Evolutionary conservation across 2,329 filamentous ascomycete species (phyloP).

Genomic region (Thermothelomyces thermophilus): DNA sequence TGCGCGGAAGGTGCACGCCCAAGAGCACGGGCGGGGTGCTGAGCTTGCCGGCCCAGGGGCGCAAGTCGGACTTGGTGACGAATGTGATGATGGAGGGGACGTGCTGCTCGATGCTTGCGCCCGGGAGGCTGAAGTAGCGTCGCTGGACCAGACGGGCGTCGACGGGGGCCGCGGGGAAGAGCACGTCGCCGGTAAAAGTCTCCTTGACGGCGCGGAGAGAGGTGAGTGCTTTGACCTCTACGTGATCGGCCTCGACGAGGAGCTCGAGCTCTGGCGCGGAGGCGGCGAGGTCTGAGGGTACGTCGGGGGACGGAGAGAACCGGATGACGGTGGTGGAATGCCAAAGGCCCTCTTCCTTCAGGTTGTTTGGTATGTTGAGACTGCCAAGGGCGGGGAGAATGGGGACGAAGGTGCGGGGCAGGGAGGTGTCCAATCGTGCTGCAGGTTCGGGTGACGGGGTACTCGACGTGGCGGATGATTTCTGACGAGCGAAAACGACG

Average conservation of each 20-base stretch:
- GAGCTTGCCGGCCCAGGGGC: constrained; percentile 44
- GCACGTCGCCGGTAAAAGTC: constrained; percentile 36
- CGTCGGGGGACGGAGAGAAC: constrained; percentile 36
- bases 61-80: constrained; percentile 38
- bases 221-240: constrained; percentile 29
- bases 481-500: constrained; percentile 35
- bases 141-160: constrained; percentile 43
- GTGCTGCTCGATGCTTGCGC: constrained; percentile 20
- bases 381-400: constrained; percentile 41
- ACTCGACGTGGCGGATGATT: neutral
- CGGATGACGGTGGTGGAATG: constrained; percentile 38
- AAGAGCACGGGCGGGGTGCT: constrained; percentile 34
- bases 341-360: constrained; percentile 24
- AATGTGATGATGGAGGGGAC: constrained; percentile 38
- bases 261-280: constrained; percentile 33
- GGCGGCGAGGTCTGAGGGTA: constrained; percentile 1
- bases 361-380: constrained; percentile 34
- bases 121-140: constrained; percentile 29
- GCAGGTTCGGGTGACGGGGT: constrained; percentile 11
- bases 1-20: constrained; percentile 23
- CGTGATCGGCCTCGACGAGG: constrained; percentile 30
- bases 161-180: constrained; percentile 41
- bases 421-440: constrained; percentile 17
- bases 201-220: constrained; percentile 35
- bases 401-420: constrained; percentile 38